These are phyloP conservation scores for Pseudophaeomoniella oleicola DNA, from an alignment of 2,329 filamentous ascomycete genomes.

Conservation along the genomic window DNA sequence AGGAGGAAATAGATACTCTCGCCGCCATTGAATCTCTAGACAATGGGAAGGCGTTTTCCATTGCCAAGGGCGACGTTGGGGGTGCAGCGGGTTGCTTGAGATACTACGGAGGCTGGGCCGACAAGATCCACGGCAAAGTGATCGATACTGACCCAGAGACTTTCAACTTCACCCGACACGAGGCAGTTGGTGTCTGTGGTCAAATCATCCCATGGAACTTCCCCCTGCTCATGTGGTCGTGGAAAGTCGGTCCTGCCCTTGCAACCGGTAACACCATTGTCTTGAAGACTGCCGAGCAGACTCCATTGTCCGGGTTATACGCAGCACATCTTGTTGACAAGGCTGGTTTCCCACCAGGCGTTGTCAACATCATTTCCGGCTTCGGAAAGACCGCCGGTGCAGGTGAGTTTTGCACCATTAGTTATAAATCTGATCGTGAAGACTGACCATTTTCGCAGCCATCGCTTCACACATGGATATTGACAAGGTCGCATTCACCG, in stretches of 20 bases:
- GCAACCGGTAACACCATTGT: constrained; percentile 49
- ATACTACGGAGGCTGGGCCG: constrained; percentile 82
- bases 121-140: constrained; percentile 85
- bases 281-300: constrained; percentile 54
- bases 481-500: constrained; percentile 51
- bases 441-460: no score
- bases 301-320: constrained; percentile 51
- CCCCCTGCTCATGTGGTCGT: constrained; percentile 69
- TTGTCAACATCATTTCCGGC: constrained; percentile 53
- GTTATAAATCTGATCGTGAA: no score
- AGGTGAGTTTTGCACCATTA: constrained; percentile 1
- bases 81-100: constrained; percentile 57
- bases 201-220: constrained; percentile 92
- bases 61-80: constrained; percentile 54
- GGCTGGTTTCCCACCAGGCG: constrained; percentile 48
- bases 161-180: constrained; percentile 71
- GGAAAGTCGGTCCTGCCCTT: constrained; percentile 67
- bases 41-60: constrained; percentile 27
- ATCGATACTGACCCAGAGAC: constrained; percentile 64
- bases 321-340: constrained; percentile 40
- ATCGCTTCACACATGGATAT: constrained; percentile 48
- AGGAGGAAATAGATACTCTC: constrained; percentile 63
- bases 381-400: constrained; percentile 68
- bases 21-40: constrained; percentile 71
- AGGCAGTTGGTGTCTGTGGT: constrained; percentile 69